phyloP scores from a whole-genome alignment of 1,284 basidiomycete genomes.

The Naganishia sp. region DNA sequence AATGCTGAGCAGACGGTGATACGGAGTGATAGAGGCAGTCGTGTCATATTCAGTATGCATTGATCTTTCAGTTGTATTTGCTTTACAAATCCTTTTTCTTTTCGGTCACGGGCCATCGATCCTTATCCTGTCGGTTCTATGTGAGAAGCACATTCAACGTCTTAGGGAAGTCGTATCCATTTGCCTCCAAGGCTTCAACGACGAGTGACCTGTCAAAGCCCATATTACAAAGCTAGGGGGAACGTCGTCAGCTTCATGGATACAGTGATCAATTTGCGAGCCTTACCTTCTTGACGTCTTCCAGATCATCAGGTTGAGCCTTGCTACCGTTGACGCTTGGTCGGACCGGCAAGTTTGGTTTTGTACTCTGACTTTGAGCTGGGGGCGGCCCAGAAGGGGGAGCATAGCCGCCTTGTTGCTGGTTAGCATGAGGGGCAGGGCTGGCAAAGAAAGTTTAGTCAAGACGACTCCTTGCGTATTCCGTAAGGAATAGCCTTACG shows the following conservation, averaged over 20 bases:
- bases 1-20: neutral
- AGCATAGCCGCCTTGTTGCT: conserved; percentile 11
- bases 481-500: neutral
- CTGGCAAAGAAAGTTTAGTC: neutral
- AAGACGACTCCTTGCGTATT: neutral
- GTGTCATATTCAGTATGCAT: neutral
- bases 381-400: conserved; percentile 28
- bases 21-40: no score
- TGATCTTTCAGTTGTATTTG: neutral
- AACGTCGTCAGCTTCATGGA: conserved; percentile 6
- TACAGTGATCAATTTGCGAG: conserved; percentile 1
- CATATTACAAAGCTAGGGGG: conserved; percentile 50
- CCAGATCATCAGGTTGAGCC: conserved; percentile 52
- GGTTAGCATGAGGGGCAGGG: neutral
- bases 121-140: neutral
- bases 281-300: conserved; percentile 53
- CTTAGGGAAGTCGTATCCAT: conserved; percentile 54
- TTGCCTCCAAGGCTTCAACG: conserved; percentile 52
- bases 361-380: conserved; percentile 3
- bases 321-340: conserved; percentile 36
- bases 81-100: neutral
- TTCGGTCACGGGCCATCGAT: no score
- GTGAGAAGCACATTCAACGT: conserved; percentile 50
- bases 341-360: conserved; percentile 44
- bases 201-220: conserved; percentile 50